phyloP scores from a whole-genome alignment of 2,329 filamentous ascomycete genomes.

The Diaporthe velutina region DNA sequence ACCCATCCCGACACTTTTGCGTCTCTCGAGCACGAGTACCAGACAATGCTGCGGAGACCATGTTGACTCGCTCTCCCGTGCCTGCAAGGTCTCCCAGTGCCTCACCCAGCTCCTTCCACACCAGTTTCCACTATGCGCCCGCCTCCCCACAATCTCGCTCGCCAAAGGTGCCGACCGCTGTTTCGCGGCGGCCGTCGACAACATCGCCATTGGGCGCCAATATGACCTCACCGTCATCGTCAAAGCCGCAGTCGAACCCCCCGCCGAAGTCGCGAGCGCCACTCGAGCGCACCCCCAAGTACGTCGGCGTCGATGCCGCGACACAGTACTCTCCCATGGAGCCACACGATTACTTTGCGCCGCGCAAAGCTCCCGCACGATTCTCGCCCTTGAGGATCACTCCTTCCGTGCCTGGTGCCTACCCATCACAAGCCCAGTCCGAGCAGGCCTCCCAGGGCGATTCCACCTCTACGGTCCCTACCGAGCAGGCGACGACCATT shows the following conservation, averaged over 20 bases:
- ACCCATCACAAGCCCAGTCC: slow-evolving; percentile 27
- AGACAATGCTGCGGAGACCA: slow-evolving; percentile 63
- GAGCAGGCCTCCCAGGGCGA: slow-evolving; percentile 6
- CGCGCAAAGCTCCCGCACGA: slow-evolving; percentile 24
- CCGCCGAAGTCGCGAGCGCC: slow-evolving; percentile 44
- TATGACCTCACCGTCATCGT: slow-evolving; percentile 46
- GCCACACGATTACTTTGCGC: slow-evolving; percentile 54
- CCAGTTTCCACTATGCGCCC: slow-evolving; percentile 61
- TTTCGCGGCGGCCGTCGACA: slow-evolving; percentile 57
- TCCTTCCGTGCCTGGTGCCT: slow-evolving; percentile 17
- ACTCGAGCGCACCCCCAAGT: slow-evolving; percentile 51
- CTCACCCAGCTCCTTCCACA: slow-evolving; percentile 60
- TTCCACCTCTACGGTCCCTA: slow-evolving; percentile 16
- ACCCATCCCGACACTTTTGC: slow-evolving; percentile 41
- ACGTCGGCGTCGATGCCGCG: slow-evolving; percentile 62
- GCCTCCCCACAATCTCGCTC: slow-evolving; percentile 57
- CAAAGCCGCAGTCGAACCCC: slow-evolving; percentile 41
- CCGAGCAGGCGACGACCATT: slow-evolving; percentile 29
- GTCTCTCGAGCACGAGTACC: slow-evolving; percentile 44
- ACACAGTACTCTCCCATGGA: slow-evolving; percentile 65
- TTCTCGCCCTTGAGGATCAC: slow-evolving; percentile 20
- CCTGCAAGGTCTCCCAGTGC: slow-evolving; percentile 64
- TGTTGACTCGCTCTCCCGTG: slow-evolving; percentile 71
- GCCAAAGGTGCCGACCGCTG: slow-evolving; percentile 55
- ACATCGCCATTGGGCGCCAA: slow-evolving; percentile 49